A percentile compares a stretch with the other conserved stretches of the same genome.
Conservation (phyloP, 1,284 basidiomycete species). For the Acaromyces ingoldii region DNA sequence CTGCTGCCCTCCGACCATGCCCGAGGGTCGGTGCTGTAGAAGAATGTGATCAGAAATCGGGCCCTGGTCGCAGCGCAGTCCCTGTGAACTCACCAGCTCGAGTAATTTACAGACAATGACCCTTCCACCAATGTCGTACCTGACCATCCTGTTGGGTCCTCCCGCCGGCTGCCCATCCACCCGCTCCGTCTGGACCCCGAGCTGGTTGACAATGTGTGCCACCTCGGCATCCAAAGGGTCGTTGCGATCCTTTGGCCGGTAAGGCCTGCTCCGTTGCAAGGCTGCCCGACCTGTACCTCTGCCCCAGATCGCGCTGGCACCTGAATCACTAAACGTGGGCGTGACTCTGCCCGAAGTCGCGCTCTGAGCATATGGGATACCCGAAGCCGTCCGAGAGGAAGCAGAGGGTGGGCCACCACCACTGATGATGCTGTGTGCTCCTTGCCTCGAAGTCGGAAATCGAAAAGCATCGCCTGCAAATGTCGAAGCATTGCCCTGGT, state of each 20-base stretch:
- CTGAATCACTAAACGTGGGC: slow-evolving; percentile 31
- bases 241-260: slow-evolving; percentile 58
- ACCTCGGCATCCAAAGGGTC: slow-evolving; percentile 79
- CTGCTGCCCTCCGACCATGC: slow-evolving; percentile 26
- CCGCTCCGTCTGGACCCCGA: slow-evolving; percentile 68
- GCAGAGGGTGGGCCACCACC: too few species aligned
- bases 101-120: slow-evolving; percentile 70
- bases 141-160: slow-evolving; percentile 66
- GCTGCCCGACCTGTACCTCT: slow-evolving; percentile 46
- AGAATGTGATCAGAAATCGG: slow-evolving; percentile 39
- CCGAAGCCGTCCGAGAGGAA: too few species aligned
- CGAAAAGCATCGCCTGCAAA: too few species aligned
- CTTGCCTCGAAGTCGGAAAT: too few species aligned
- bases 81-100: slow-evolving; percentile 58
- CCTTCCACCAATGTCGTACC: slow-evolving; percentile 68
- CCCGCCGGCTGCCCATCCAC: slow-evolving; percentile 67
- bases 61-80: slow-evolving; percentile 72
- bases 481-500: background rate
- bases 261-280: slow-evolving; percentile 49
- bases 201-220: slow-evolving; percentile 67
- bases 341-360: slow-evolving; percentile 20
- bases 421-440: too few species aligned
- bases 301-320: slow-evolving; percentile 4
- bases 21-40: slow-evolving; percentile 46
- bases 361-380: background rate